Conservation (phyloP, 805 yeast species). For the Crinitomyces ghanaensis region DNA sequence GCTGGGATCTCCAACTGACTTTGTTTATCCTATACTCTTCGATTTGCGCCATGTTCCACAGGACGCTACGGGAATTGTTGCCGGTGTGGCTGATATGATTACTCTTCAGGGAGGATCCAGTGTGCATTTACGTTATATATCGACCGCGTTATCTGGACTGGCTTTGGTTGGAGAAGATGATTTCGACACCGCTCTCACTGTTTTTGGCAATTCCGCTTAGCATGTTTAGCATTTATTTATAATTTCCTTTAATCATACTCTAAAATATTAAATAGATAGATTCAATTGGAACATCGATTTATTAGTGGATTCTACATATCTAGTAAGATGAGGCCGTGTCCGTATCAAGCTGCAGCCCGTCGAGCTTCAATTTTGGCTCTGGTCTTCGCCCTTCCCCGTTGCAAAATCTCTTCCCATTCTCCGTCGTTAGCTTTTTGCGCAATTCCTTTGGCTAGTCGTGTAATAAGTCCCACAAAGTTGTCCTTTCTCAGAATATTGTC, state of each 20-base stretch:
- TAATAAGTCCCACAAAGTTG: conserved; percentile 41
- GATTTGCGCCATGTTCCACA: conserved; percentile 44
- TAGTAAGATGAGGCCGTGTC: no score
- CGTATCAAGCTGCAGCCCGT: no score
- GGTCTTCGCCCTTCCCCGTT: conserved; percentile 7
- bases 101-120: no score
- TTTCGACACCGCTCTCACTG: conserved; percentile 28
- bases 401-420: conserved; percentile 12
- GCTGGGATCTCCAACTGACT: conserved; percentile 47
- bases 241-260: no score
- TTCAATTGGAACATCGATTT: no score
- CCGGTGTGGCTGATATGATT: conserved; percentile 43
- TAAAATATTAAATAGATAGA: no score
- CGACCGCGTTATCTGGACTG: conserved; percentile 49
- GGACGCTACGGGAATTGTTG: conserved; percentile 55
- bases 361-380: no score
- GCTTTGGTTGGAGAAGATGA: conserved; percentile 48
- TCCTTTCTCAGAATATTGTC: conserved; percentile 46
- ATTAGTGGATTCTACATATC: no score
- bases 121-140: conserved; percentile 36
- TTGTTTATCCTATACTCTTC: conserved; percentile 43
- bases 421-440: conserved; percentile 19
- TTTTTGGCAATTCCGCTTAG: no score
- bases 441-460: conserved; percentile 35
- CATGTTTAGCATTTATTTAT: no score